These are phyloP conservation scores for Microcera coccophila DNA, from an alignment of 2,329 filamentous ascomycete genomes.

Conservation along the genomic window DNA sequence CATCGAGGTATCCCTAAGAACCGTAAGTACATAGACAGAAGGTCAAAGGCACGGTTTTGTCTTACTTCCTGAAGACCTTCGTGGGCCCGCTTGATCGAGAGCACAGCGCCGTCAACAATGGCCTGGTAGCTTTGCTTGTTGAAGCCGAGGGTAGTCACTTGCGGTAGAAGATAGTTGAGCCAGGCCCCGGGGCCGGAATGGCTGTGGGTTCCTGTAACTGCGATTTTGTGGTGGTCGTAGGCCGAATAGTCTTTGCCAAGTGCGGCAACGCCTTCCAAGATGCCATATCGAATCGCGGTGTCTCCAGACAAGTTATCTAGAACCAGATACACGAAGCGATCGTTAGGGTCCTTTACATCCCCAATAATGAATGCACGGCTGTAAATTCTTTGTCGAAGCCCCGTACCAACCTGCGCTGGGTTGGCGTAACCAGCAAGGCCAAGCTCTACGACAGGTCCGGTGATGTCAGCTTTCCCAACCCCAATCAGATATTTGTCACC, in stretches of 20 bases:
- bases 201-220: slow-evolving; percentile 88
- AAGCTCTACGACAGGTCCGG: slow-evolving; percentile 79
- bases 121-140: slow-evolving; percentile 82
- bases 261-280: slow-evolving; percentile 66
- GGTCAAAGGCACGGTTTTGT: not conserved
- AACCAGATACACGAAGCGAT: slow-evolving; percentile 82
- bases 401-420: slow-evolving; percentile 74
- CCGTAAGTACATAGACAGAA: not conserved
- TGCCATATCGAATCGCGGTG: slow-evolving; percentile 82
- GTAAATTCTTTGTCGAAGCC: slow-evolving; percentile 82
- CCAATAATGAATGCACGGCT: slow-evolving; percentile 87
- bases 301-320: slow-evolving; percentile 86
- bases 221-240: slow-evolving; percentile 78
- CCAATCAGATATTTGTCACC: slow-evolving; percentile 48
- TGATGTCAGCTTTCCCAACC: slow-evolving; percentile 57
- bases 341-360: slow-evolving; percentile 57
- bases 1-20: slow-evolving; percentile 59
- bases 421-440: slow-evolving; percentile 92
- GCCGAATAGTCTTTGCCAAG: slow-evolving; percentile 69
- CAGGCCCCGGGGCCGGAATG: slow-evolving; percentile 89
- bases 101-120: slow-evolving; percentile 78
- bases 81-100: slow-evolving; percentile 80
- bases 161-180: slow-evolving; percentile 90
- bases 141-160: slow-evolving; percentile 85
- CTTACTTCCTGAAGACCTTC: slow-evolving; percentile 43